phyloP scores from a whole-genome alignment of 176 grass and related monocot genomes.

The Oryza meyeriana region DNA sequence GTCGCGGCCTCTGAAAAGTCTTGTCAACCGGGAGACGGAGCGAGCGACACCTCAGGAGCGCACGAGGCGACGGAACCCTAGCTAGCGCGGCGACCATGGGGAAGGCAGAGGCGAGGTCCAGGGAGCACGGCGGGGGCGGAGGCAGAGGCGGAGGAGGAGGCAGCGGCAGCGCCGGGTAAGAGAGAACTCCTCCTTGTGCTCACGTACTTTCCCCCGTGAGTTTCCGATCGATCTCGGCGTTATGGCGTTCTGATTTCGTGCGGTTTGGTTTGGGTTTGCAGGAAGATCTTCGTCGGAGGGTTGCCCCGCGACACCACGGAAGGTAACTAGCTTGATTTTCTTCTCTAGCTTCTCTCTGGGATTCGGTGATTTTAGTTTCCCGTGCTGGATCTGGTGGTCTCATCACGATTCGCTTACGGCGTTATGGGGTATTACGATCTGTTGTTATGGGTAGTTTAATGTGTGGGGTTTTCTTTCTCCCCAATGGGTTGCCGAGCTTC shows the following conservation, averaged over 20 bases:
- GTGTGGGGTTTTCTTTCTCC: background rate
- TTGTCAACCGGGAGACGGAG: background rate
- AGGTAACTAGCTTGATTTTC: constrained; percentile 34
- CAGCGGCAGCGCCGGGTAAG: constrained; percentile 52
- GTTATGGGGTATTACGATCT: background rate
- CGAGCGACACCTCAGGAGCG: background rate
- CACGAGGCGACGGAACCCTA: background rate
- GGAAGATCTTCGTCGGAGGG: constrained; percentile 95
- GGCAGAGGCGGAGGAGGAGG: background rate
- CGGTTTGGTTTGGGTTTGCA: constrained; percentile 32
- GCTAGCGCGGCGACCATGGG: constrained; percentile 1
- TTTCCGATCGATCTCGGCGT: background rate
- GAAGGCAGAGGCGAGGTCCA: constrained; percentile 36
- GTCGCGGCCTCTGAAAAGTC: background rate
- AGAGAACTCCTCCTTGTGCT: background rate
- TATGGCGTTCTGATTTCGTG: background rate
- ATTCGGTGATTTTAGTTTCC: background rate
- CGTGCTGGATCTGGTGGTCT: background rate
- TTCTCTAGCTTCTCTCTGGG: background rate
- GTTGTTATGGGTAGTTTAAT: background rate
- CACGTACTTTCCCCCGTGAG: background rate
- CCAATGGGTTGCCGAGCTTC: background rate
- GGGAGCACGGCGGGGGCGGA: constrained; percentile 35
- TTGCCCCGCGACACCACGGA: constrained; percentile 65
- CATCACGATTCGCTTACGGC: background rate